phyloP scores from a whole-genome alignment of 176 grass and related monocot genomes.

The Saccharum officinarum region DNA sequence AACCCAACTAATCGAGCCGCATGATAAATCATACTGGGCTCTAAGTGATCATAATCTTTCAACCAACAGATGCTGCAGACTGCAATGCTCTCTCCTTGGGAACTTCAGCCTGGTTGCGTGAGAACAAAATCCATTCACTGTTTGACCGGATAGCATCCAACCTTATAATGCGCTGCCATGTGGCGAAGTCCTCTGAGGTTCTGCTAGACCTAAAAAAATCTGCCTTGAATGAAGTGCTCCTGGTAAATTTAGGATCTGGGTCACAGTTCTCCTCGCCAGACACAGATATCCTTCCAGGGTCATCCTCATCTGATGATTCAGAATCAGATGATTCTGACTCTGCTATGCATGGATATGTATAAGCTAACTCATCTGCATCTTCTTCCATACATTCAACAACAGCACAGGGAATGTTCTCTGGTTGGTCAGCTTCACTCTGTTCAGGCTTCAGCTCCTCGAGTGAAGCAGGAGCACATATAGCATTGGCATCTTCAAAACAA shows the following conservation, averaged over 20 bases:
- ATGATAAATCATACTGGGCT: conserved; percentile 76
- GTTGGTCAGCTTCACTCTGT: conserved; percentile 44
- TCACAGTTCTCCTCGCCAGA: conserved; percentile 49
- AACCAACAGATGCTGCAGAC: conserved; percentile 57
- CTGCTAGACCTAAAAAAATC: conserved; percentile 57
- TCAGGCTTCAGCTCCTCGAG: conserved; percentile 51
- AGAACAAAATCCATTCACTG: conserved; percentile 78
- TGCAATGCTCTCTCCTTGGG: conserved; percentile 60
- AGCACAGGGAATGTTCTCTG: conserved; percentile 22
- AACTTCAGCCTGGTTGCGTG: conserved; percentile 52
- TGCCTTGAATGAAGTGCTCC: conserved; percentile 56
- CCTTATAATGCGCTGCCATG: conserved; percentile 96
- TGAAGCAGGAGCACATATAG: conserved; percentile 26
- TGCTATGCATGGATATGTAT: conserved; percentile 50
- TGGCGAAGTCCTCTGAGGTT: conserved; percentile 71
- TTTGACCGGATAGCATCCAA: conserved; percentile 81
- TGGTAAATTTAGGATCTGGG: conserved; percentile 57
- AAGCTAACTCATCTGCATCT: conserved; percentile 38
- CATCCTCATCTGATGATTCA: conserved; percentile 82
- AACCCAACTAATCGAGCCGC: conserved; percentile 75
- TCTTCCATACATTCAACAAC: conserved; percentile 39
- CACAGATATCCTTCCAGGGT: conserved; percentile 57
- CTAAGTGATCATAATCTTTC: conserved; percentile 75
- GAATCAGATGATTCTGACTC: conserved; percentile 86
- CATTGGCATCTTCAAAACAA: conserved; percentile 51